phyloP scores from a whole-genome alignment of 2,329 filamentous ascomycete species.

The Clonostachys byssicola region DNA sequence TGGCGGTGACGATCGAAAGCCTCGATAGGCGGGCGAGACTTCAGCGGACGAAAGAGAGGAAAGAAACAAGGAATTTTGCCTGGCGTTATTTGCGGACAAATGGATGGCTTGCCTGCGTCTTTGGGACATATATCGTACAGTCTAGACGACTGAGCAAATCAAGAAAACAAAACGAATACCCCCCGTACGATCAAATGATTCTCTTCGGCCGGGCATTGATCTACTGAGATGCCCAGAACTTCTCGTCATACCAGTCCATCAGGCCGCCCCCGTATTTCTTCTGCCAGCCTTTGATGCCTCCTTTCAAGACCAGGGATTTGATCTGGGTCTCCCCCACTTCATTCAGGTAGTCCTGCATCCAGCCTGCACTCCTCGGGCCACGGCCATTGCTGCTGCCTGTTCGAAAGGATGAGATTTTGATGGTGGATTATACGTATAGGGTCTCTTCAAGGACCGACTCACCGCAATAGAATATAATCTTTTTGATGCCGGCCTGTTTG shows the following conservation, averaged over 20 bases:
- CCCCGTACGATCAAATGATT: neutral
- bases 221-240: constrained; percentile 17
- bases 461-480: constrained; percentile 46
- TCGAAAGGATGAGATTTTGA: neutral
- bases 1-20: constrained; percentile 51
- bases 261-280: constrained; percentile 31
- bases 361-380: constrained; percentile 47
- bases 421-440: neutral
- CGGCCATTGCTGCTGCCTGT: constrained; percentile 50
- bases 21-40: neutral
- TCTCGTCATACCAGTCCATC: constrained; percentile 41
- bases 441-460: constrained; percentile 6
- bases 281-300: constrained; percentile 52
- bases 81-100: constrained; percentile 4
- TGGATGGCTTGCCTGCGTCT: neutral
- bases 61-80: neutral
- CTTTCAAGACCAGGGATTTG: constrained; percentile 42
- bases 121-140: neutral
- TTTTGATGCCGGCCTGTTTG: constrained; percentile 29
- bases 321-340: constrained; percentile 31
- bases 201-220: neutral
- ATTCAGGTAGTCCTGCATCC: constrained; percentile 48
- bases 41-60: neutral
- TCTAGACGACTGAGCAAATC: too few relatives aligned
- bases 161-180: too few relatives aligned